phyloP scores from a whole-genome alignment of 75 land plant species.

The Sequoia sempervirens region DNA sequence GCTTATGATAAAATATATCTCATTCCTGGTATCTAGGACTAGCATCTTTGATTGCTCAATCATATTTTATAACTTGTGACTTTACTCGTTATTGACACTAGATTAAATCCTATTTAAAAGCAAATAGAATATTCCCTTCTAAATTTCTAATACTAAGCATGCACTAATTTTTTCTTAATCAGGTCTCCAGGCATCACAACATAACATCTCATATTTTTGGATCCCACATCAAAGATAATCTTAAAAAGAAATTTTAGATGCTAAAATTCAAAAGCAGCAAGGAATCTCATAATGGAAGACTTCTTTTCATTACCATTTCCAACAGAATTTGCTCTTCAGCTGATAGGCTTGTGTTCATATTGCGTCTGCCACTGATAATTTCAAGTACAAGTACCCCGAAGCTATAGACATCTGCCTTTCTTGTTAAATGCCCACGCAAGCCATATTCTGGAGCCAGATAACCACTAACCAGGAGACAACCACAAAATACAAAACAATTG shows the following conservation, averaged over 20 bases:
- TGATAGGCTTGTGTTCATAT: constrained; percentile 5
- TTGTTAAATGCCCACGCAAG: constrained; percentile 12
- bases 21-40: background rate
- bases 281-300: background rate
- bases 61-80: background rate
- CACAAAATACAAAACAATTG: background rate
- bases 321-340: background rate
- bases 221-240: background rate
- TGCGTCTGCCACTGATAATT: constrained; percentile 19
- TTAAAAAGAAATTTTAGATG: background rate
- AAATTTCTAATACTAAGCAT: background rate
- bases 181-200: background rate
- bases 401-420: constrained; percentile 17
- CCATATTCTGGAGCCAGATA: constrained; percentile 23
- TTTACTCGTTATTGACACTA: background rate
- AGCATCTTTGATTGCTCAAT: background rate
- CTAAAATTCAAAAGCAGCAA: background rate
- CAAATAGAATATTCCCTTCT: background rate
- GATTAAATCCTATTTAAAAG: background rate
- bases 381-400: constrained; percentile 20
- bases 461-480: constrained; percentile 7
- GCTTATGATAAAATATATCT: background rate
- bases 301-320: background rate
- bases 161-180: background rate
- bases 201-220: background rate